Evolutionary conservation across 176 grass and related monocot species (phyloP).

Genomic region (Oryza meridionalis): DNA sequence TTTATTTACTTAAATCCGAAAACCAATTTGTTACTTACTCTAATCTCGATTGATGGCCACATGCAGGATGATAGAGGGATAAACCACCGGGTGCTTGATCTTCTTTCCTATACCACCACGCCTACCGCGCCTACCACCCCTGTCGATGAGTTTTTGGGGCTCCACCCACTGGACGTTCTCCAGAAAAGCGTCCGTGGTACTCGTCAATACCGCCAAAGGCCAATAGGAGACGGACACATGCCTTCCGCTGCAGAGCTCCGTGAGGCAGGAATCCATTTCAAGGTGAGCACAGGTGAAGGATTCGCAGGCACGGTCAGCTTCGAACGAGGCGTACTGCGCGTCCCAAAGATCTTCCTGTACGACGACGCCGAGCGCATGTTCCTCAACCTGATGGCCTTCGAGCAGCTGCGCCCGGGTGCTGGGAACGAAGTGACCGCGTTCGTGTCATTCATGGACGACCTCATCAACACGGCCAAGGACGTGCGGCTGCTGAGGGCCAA

Average conservation of each 20-base stretch:
- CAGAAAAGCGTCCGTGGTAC: neutral
- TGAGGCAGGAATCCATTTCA: conserved; percentile 60
- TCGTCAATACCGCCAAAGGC: neutral
- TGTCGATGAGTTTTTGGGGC: neutral
- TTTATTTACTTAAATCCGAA: no score
- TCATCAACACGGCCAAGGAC: conserved; percentile 57
- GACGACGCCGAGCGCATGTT: conserved; percentile 47
- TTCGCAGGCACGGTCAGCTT: conserved; percentile 42
- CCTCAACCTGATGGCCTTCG: conserved; percentile 70
- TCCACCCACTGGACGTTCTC: neutral
- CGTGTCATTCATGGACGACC: conserved; percentile 64
- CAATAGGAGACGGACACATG: neutral
- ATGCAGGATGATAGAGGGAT: no score
- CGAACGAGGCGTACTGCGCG: conserved; percentile 22
- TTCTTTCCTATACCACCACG: neutral
- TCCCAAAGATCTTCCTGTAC: conserved; percentile 37
- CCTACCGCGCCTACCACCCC: neutral
- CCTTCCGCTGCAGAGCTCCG: conserved; percentile 45
- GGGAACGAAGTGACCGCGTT: conserved; percentile 51
- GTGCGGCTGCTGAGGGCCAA: conserved; percentile 48
- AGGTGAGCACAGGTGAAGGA: neutral
- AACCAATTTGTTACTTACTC: no score
- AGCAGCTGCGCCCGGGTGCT: conserved; percentile 41
- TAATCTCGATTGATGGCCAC: no score
- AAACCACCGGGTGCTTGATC: no score